Conservation (phyloP, 495 filamentous ascomycete genomes). For the Aspergillus ellipticus region DNA sequence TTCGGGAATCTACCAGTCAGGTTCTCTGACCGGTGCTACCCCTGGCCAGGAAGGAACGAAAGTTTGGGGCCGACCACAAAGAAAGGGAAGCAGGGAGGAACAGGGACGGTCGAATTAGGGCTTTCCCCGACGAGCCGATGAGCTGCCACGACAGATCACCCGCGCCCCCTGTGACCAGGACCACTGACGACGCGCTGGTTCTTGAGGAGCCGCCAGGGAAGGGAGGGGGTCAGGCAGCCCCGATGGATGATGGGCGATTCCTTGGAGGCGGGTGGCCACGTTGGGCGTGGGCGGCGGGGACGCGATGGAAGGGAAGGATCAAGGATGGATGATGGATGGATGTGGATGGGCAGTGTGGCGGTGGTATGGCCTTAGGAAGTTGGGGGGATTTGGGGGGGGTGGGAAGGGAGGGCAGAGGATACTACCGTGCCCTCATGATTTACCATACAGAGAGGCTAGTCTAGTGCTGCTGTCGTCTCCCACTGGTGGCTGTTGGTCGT, state of each 20-base stretch:
- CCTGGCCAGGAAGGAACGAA: neutral
- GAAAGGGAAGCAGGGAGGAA: too few species aligned
- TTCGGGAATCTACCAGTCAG: too few species aligned
- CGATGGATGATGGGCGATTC: neutral
- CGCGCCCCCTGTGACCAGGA: constrained; percentile 1
- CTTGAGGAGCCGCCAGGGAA: too few species aligned
- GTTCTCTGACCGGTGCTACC: too few species aligned
- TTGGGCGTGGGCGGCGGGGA: neutral
- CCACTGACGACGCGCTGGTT: too few species aligned
- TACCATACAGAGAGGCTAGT: constrained; percentile 17
- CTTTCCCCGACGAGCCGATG: neutral
- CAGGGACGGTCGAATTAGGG: neutral
- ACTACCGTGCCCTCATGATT: constrained; percentile 14
- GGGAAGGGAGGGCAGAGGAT: neutral
- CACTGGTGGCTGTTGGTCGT: constrained; percentile 12
- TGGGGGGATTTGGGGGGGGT: neutral
- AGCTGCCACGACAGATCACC: constrained; percentile 12
- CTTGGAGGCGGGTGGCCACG: neutral
- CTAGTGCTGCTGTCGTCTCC: constrained; percentile 12
- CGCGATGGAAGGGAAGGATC: too few species aligned
- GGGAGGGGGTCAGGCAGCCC: too few species aligned
- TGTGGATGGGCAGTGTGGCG: constrained; percentile 1
- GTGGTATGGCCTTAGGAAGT: constrained; percentile 18
- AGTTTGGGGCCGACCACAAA: too few species aligned
- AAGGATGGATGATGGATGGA: too few species aligned